Evolutionary conservation across 2,329 filamentous ascomycete genomes (phyloP).

Genomic region (Cadophora luteo-olivacea): DNA sequence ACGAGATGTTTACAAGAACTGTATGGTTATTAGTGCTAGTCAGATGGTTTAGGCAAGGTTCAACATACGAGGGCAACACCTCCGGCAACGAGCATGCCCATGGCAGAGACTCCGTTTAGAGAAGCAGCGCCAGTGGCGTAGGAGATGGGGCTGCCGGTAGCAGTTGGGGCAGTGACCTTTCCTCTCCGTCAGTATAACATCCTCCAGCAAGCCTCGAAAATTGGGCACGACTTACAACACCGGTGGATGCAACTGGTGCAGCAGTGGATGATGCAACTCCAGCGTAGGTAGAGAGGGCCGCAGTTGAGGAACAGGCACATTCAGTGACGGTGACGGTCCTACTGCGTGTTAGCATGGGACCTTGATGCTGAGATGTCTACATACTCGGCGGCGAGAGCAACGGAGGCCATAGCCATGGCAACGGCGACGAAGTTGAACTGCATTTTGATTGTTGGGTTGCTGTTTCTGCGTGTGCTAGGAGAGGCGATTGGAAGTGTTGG

Average conservation of each 20-base stretch:
- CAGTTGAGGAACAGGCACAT: constrained; percentile 37
- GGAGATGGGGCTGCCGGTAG: constrained; percentile 41
- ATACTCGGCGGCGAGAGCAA: constrained; percentile 37
- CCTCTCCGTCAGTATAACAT: constrained; percentile 12
- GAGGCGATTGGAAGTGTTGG: constrained; percentile 27
- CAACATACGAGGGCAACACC: constrained; percentile 44
- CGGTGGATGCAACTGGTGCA: constrained; percentile 28
- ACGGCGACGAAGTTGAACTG: constrained; percentile 42
- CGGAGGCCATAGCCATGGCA: constrained; percentile 27
- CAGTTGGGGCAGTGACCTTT: constrained; percentile 28
- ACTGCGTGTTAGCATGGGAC: neutral
- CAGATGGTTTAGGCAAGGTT: neutral
- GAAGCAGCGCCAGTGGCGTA: constrained; percentile 41
- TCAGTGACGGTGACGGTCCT: constrained; percentile 42
- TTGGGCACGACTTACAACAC: constrained; percentile 24
- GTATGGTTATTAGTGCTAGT: constrained; percentile 28
- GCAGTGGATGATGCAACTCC: constrained; percentile 9
- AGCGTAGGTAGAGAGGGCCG: constrained; percentile 22
- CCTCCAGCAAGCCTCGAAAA: constrained; percentile 35
- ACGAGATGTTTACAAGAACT: constrained; percentile 42
- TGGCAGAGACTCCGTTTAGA: constrained; percentile 40
- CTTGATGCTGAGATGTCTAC: neutral
- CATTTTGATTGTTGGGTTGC: constrained; percentile 43
- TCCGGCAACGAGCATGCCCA: constrained; percentile 44
- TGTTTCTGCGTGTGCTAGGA: constrained; percentile 27